Conservation (phyloP, 2,329 filamentous ascomycete species). For the Exophiala sp. region DNA sequence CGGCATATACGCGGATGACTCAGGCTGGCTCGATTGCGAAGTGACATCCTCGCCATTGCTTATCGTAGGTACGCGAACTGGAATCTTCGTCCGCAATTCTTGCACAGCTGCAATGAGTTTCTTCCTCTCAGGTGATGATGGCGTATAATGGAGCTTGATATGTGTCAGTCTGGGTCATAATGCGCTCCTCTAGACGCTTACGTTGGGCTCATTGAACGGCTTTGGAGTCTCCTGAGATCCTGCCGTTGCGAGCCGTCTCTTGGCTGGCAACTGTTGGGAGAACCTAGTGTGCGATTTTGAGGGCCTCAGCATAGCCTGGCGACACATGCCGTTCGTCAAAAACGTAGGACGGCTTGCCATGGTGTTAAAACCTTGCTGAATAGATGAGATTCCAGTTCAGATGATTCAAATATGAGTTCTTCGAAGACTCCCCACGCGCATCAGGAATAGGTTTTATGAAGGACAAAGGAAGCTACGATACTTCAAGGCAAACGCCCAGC, state of each 20-base stretch:
- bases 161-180: neutral
- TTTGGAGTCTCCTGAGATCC: slow-evolving; percentile 18
- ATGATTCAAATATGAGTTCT: too few species aligned
- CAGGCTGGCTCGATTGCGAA: slow-evolving; percentile 1
- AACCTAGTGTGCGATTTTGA: too few species aligned
- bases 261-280: neutral
- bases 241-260: slow-evolving; percentile 16
- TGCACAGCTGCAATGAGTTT: slow-evolving; percentile 34
- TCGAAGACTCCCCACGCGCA: too few species aligned
- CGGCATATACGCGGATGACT: slow-evolving; percentile 28
- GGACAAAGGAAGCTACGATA: too few species aligned
- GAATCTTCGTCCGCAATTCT: slow-evolving; percentile 34
- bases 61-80: slow-evolving; percentile 33
- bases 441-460: too few species aligned
- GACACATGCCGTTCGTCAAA: neutral
- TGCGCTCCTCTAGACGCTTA: neutral
- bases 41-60: slow-evolving; percentile 10
- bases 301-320: neutral
- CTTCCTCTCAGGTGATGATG: slow-evolving; percentile 34
- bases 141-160: slow-evolving; percentile 27
- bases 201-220: slow-evolving; percentile 25
- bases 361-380: neutral
- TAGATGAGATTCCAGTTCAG: neutral
- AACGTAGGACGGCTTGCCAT: too few species aligned
- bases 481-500: too few species aligned